A percentile compares a stretch with the other conserved stretches of the same genome.
These are phyloP conservation scores for Cladosporium austrohemisphaericum DNA, from an alignment of 2,329 filamentous ascomycete genomes.

Conservation along the genomic window DNA sequence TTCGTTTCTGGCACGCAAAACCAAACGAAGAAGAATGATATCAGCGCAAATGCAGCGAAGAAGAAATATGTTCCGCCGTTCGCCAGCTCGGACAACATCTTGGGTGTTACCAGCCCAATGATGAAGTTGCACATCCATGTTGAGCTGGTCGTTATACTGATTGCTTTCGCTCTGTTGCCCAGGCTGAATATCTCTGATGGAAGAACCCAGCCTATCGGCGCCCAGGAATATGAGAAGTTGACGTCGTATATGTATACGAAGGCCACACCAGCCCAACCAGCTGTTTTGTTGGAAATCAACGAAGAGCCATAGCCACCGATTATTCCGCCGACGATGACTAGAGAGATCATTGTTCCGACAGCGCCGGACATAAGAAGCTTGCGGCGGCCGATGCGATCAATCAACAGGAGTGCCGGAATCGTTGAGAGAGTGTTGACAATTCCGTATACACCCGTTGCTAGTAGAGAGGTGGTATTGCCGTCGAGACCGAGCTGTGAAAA, in stretches of 20 bases:
- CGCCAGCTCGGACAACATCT: slow-evolving; percentile 20
- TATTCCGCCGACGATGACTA: slow-evolving; percentile 46
- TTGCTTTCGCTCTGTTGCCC: slow-evolving; percentile 58
- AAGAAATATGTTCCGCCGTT: slow-evolving; percentile 56
- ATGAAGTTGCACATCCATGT: slow-evolving; percentile 64
- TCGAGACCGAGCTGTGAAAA: slow-evolving; percentile 37
- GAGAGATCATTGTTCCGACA: slow-evolving; percentile 48
- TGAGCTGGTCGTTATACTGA: slow-evolving; percentile 55
- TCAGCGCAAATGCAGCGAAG: slow-evolving; percentile 50
- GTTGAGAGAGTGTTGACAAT: slow-evolving; percentile 65
- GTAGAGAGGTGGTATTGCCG: slow-evolving; percentile 47
- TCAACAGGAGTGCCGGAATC: slow-evolving; percentile 60
- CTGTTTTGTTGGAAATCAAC: slow-evolving; percentile 39
- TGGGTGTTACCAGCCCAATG: slow-evolving; percentile 17
- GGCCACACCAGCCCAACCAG: slow-evolving; percentile 35
- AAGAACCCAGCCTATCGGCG: slow-evolving; percentile 22
- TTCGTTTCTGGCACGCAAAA: slow-evolving; percentile 2
- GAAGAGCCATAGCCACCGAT: slow-evolving; percentile 49
- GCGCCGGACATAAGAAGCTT: slow-evolving; percentile 60
- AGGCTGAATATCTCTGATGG: slow-evolving; percentile 59
- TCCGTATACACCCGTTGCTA: slow-evolving; percentile 66
- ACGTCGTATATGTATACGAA: slow-evolving; percentile 39
- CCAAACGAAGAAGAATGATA: slow-evolving; percentile 1
- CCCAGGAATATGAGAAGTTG: slow-evolving; percentile 47
- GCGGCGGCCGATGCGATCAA: slow-evolving; percentile 61